Base-by-base conservation (phyloP, 139 green algal species). In the Chlorella sp. region DNA sequence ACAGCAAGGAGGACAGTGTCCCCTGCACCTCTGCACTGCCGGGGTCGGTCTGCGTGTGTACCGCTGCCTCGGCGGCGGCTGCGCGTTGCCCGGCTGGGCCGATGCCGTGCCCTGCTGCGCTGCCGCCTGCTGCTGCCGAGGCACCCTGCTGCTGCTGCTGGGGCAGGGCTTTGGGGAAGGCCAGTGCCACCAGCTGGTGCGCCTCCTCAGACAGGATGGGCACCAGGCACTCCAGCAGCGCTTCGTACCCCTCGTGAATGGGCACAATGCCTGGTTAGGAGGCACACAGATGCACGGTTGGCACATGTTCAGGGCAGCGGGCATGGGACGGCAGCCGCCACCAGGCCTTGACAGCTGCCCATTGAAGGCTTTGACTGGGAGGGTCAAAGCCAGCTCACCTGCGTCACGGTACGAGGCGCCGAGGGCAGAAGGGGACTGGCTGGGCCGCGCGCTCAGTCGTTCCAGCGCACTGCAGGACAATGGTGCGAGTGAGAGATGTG, bases 141-240 rank as follows among this genome's bases (percentile, higher is more conserved):
- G 39, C 74, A 13, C 25, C 39, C 2, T 32, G 11, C 21, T 56
- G 71, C 38, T 78, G 25, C 32, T 62, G 36, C 17, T 36, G 23
- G n/a, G n/a, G 30, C 30, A 79, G 36, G 13, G 74, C 74, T 51
- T 51, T 81, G 30, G 69, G 72, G 70, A 82, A 88, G 28, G 84
- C 6, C 13, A 88, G 84, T 4, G 71, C 47, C 25, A 88, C 47
- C 51, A 79, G 81, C 44, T 88, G 70, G 23, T 60, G 38, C 28
- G 70, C 80, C 41, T 88, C 85, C n/a, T 74, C 84, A 11, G 81
- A 38, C 64, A 86, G 68, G 60, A 83, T 28, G 1, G 79, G 85
- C 51, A 89, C 11, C 47, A 78, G 86, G 34, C 18, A 36, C 57
- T 78, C 73, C 13, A 86, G 78, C 80, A 89, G 36, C 32, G 65